Base-by-base conservation (phyloP, 2,329 filamentous ascomycete species). In the Botrytis fragariae region DNA sequence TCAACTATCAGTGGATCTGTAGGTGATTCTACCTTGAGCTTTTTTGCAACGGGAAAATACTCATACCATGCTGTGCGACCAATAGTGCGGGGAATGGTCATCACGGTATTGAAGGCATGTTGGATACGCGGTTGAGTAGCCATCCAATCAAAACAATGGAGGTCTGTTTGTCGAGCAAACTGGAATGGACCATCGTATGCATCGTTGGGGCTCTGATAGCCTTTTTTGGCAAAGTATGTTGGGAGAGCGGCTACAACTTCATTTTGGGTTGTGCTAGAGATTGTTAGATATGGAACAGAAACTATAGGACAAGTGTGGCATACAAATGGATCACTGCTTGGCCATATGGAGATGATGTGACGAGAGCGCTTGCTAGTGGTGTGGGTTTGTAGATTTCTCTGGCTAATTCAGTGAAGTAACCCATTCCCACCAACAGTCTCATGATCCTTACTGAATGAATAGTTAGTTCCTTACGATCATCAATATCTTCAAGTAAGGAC, bases 171-270 rank as follows among this genome's bases (percentile, higher is more conserved):
- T 25, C 61, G 60, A 20, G 64, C n/a, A 59, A 65, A 74, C 54
- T 77, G 75, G 20, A 76, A 76, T 4, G 74, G 74, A 14, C 69
- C 68, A 57, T 77, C 14, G 44, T 71, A 76, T 29, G 73, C 74
- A 51, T 76, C 72, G 9, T 44, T 20, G 1, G 74, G 75, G 29
- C 20, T 74, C 48, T 73, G 54, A 45, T 75, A 76, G 2, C 71
- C 65, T 3, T 59, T 73, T 37, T 72, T 42, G 4, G 32, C 35
- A 29, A 77, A 74, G 51, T 77, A 76, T 10, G 54, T 32, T 5
- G 73, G 73, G 4, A 77, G 61, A 39, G 39, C 16, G n/a, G 71
- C 16, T 29, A 72, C 51, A 14, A 74, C 45, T 72, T 72, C 62
- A 22, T 72, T 74, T 57, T 73, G 74, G 8, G 22, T 42, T 18